Evolutionary conservation across 2,329 filamentous ascomycete species (phyloP).

Genomic region (Huntiella savannae): DNA sequence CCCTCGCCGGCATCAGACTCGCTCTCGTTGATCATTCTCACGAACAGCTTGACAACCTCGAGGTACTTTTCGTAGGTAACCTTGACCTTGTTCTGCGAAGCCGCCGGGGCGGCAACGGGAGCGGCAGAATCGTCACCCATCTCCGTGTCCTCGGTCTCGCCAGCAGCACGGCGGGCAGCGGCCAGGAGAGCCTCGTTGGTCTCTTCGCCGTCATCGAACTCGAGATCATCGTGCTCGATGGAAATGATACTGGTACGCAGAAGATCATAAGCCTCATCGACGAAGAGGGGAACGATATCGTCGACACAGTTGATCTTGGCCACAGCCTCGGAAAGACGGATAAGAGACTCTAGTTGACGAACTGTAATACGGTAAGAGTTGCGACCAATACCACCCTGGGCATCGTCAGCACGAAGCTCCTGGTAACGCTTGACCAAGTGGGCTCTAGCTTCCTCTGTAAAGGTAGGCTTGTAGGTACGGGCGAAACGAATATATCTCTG

Average conservation of each 20-base stretch:
- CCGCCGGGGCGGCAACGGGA: constrained; percentile 25
- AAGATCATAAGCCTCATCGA: constrained; percentile 79
- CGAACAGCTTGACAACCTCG: constrained; percentile 69
- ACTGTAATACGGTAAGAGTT: constrained; percentile 98
- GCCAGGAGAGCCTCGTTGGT: constrained; percentile 16
- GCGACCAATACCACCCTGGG: constrained; percentile 78
- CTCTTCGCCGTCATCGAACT: constrained; percentile 51
- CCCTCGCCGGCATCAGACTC: constrained; percentile 61
- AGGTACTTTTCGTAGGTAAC: constrained; percentile 95
- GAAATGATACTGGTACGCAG: constrained; percentile 90
- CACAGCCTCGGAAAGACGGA: constrained; percentile 90
- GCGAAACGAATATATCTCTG: constrained; percentile 97
- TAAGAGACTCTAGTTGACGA: constrained; percentile 86
- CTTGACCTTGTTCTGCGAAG: constrained; percentile 49
- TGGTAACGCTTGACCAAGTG: constrained; percentile 87
- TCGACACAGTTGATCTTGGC: constrained; percentile 94
- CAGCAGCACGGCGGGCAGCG: constrained; percentile 31
- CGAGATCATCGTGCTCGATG: constrained; percentile 92
- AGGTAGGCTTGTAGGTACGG: constrained; percentile 80
- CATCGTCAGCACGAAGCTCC: constrained; percentile 80
- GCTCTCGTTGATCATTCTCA: constrained; percentile 67
- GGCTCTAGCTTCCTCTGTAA: constrained; percentile 70
- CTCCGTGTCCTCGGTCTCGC: constrained; percentile 16
- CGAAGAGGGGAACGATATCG: constrained; percentile 68
- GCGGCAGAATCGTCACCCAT: constrained; percentile 18